phyloP scores from a whole-genome alignment of 345 rosid species.

The Aquilaria malaccensis region DNA sequence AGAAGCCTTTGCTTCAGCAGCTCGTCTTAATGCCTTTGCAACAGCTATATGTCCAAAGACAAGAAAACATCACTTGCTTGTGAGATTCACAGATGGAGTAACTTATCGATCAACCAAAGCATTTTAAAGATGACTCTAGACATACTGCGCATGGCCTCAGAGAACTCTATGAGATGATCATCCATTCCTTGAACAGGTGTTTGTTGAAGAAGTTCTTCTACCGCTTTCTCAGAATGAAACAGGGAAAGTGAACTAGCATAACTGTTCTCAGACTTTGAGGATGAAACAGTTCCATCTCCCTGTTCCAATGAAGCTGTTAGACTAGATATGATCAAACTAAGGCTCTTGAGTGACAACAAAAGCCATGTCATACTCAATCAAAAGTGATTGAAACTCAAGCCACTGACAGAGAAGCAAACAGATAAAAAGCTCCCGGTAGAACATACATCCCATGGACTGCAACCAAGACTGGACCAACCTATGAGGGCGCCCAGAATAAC shows the following conservation, averaged over 20 bases:
- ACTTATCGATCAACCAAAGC: constrained; percentile 8
- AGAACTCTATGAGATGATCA: constrained; percentile 89
- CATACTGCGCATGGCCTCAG: constrained; percentile 94
- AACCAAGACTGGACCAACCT: too few relatives aligned
- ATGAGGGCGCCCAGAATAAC: too few relatives aligned
- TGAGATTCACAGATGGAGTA: constrained; percentile 4
- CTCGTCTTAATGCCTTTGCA: constrained; percentile 85
- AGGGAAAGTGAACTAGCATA: constrained; percentile 34
- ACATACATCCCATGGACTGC: too few relatives aligned
- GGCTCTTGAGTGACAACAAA: not conserved
- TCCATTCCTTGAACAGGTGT: constrained; percentile 70
- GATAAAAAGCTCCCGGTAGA: not conserved
- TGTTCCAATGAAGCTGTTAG: constrained; percentile 37
- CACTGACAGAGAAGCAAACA: not conserved
- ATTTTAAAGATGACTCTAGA: constrained; percentile 4
- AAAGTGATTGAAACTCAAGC: not conserved
- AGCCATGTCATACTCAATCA: constrained; percentile 5
- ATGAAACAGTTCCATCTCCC: constrained; percentile 41
- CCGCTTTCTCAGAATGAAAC: constrained; percentile 81
- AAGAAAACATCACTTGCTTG: constrained; percentile 10
- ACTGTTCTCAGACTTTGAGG: constrained; percentile 44
- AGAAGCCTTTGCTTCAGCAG: constrained; percentile 95
- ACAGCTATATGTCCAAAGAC: constrained; percentile 51
- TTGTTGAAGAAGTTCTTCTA: constrained; percentile 77
- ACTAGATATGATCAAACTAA: constrained; percentile 6